Conservation (phyloP, 2,329 filamentous ascomycete species). For the Tetracladium maxilliforme region DNA sequence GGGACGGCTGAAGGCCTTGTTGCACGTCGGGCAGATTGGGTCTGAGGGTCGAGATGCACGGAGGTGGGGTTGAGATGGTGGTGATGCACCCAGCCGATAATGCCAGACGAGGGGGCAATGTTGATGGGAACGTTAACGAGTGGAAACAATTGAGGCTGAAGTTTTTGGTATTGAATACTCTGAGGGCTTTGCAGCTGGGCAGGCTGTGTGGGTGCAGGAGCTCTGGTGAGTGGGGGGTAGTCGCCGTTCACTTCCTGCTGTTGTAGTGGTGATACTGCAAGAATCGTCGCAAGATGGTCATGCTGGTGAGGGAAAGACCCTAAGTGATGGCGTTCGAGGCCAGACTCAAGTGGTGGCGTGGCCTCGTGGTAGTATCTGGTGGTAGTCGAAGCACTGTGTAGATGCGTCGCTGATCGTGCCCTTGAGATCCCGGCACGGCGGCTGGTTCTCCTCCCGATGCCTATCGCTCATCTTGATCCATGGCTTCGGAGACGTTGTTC, state of each 20-base stretch:
- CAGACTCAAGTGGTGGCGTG: too few species aligned
- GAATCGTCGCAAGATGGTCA: not conserved
- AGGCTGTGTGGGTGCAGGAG: conserved; percentile 72
- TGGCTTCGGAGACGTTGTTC: too few species aligned
- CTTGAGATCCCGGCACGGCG: too few species aligned
- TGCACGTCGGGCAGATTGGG: conserved; percentile 94
- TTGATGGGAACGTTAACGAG: conserved; percentile 31
- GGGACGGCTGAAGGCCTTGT: conserved; percentile 91
- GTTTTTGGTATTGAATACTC: conserved; percentile 50
- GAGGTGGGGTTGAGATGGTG: conserved; percentile 88
- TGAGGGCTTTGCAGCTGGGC: conserved; percentile 75
- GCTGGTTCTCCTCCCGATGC: too few species aligned
- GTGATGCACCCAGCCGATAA: conserved; percentile 67
- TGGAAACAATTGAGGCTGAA: conserved; percentile 35
- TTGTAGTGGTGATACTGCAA: conserved; percentile 11
- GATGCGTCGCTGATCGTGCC: too few species aligned
- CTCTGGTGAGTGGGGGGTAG: conserved; percentile 30
- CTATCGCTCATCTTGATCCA: too few species aligned
- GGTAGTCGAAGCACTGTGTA: too few species aligned
- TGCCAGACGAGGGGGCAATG: conserved; percentile 37
- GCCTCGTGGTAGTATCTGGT: too few species aligned
- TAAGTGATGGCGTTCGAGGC: not conserved
- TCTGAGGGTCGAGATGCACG: conserved; percentile 70
- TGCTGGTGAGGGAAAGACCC: conserved; percentile 1
- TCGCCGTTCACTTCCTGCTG: conserved; percentile 9